A percentile compares a stretch with the other conserved stretches of the same genome.
Evolutionary conservation across 2,329 filamentous ascomycete genomes (phyloP).

Genomic region (Fusarium sp.): DNA sequence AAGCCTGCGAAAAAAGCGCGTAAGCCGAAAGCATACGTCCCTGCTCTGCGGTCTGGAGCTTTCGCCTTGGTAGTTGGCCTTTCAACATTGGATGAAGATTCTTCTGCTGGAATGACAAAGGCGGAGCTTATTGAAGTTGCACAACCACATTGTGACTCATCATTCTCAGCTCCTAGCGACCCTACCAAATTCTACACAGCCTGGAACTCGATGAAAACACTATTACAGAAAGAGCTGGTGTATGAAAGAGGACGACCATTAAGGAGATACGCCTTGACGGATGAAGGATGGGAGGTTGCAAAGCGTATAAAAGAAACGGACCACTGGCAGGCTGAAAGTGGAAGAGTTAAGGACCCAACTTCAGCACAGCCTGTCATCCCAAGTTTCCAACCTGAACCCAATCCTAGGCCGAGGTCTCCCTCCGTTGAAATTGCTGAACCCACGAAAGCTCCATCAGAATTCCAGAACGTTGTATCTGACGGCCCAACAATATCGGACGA

Average conservation of each 20-base stretch:
- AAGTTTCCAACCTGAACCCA: conserved; percentile 6
- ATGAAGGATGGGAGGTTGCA: conserved; percentile 82
- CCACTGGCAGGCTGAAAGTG: conserved; percentile 48
- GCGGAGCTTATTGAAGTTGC: conserved; percentile 74
- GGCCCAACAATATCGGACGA: conserved; percentile 48
- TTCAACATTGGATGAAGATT: conserved; percentile 66
- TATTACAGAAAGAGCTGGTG: conserved; percentile 78
- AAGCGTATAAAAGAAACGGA: conserved; percentile 68
- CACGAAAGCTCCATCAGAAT: conserved; percentile 37
- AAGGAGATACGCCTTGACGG: conserved; percentile 76
- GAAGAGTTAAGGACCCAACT: conserved; percentile 8
- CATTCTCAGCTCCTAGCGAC: conserved; percentile 75
- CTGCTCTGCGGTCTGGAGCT: conserved; percentile 75
- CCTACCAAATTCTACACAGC: conserved; percentile 80
- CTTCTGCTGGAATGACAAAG: conserved; percentile 70
- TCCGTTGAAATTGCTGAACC: conserved; percentile 31
- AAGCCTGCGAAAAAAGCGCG: conserved; percentile 66
- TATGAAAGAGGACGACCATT: conserved; percentile 76
- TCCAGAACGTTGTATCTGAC: conserved; percentile 55
- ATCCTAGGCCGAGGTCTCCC: conserved; percentile 19
- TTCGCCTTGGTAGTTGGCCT: conserved; percentile 79
- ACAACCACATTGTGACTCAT: conserved; percentile 78
- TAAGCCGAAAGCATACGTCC: conserved; percentile 76
- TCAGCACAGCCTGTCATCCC: conserved; percentile 2
- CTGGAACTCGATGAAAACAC: conserved; percentile 84